Base-by-base conservation (phyloP, 164 flowering plant species). In the Vitis riparia region DNA sequence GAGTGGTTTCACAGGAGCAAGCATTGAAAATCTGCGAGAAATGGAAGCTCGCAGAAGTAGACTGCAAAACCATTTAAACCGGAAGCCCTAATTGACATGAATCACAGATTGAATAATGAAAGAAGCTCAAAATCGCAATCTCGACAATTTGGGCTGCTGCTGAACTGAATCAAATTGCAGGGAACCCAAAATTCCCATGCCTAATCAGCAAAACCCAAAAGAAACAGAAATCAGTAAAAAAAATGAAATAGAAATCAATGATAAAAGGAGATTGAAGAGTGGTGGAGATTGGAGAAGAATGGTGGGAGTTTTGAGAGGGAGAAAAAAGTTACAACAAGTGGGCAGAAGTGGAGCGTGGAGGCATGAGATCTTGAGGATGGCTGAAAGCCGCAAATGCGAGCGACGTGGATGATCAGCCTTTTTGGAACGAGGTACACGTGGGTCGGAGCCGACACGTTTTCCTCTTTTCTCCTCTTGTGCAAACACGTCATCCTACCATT, bases 31-130 rank as follows among this genome's bases (percentile, higher is more conserved):
- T 23, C 27, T 23, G 72, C 48, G 79, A 62, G 59, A 66, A 68
- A 23, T 68, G 65, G 68, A 71, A 79, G 72, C 76, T 73, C 61
- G 79, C 72, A 29, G 80, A 81, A 67, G 80, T 47, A 44, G 79
- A 79, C 66, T 78, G 86, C 66, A 77, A 51, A 78, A 79, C 73
- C 91, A 87, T 87, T 70, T 77, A 83, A 68, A 63, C 44, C 37
- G 15, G 65, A 12, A 32, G 17, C 52, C 68, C 69, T 30, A 65
- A 55, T 30, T 3, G 58, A 67, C 78, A 71, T 71, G 61, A 63
- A 71, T 58, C 23, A 23, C 27, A 23, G 27, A 23, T 23, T 23
- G 27, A 23, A 23, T 23, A 23, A 23, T 2, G 27, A 23, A 23
- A 23, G 27, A 23, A 23, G 27, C 27, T 23, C 68, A 63, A 29